Evolutionary conservation across 345 rosid genomes (phyloP), one percentile per base, ranked within the genome.

Genomic region (Raphanus raphanistrum): DNA sequence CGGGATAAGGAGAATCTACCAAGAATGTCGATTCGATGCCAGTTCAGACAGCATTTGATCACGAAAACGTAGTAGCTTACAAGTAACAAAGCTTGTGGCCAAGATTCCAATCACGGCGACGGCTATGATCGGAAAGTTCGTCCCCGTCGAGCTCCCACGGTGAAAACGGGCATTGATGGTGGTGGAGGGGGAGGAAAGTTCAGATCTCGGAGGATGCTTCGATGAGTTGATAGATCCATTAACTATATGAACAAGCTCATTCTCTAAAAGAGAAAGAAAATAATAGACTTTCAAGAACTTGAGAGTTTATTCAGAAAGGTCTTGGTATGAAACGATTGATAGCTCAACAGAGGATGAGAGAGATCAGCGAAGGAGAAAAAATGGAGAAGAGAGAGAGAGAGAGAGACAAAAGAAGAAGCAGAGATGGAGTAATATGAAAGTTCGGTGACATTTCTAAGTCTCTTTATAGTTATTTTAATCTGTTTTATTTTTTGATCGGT

Each of bases 51-150:
- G 74, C 98, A 95, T 78, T 93, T 95, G 78, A 95, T 91, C 8
- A 87, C 94, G 36, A 92, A 95, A 76, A 95, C 17, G 76, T 92
- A 92, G 71, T 95, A 95, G 84, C 99, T 86, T 17, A 95, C 88
- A 6, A 95, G 89, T 83, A 95, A 76, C 81, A 95, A 88, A 31
- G 88, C n/a, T 90, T 0, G 94, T 93, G 66, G 93, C 96, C 16
- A 93, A 59, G 74, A 95, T 95, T 45, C 98, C 98, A 27, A 95
- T 87, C 4, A 91, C 79, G 55, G 97, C 94, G 29, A 95, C 68
- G 66, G 92, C 93, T 68, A 95, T 72, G 63, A 95, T 89, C 2
- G 99, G 99, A 7, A 80, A 80, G 13, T 43, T 80, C 7, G 79
- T 74, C 26, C 61, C 79, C 43, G 82, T 25, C 15, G 79, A 68